A percentile compares a stretch with the other conserved stretches of the same genome.
Conservation (phyloP, 2,329 filamentous ascomycete species). For the Claviceps sp. region DNA sequence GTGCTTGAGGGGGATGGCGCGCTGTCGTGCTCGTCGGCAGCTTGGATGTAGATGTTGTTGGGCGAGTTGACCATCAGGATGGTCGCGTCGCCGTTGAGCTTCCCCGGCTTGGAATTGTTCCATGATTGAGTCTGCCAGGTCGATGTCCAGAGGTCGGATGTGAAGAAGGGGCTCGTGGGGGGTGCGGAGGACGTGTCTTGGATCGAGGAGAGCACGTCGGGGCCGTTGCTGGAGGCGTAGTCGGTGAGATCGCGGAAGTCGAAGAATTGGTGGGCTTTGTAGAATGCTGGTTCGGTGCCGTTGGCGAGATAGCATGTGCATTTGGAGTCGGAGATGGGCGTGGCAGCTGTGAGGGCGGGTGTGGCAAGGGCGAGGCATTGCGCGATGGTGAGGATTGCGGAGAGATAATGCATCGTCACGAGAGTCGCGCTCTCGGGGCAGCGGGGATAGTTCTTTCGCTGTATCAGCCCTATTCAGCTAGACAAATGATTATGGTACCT, state of each 20-base stretch:
- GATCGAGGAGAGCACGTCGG: constrained; percentile 17
- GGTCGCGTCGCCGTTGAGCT: constrained; percentile 9
- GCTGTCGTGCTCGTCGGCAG: constrained; percentile 9
- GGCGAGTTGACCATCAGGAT: constrained; percentile 27
- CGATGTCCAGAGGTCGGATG: constrained; percentile 19
- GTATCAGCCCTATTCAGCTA: too few species aligned
- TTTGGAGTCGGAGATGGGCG: constrained; percentile 15
- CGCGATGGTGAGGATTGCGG: neutral
- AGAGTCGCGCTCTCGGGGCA: neutral
- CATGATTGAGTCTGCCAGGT: constrained; percentile 27
- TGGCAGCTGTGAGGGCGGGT: neutral
- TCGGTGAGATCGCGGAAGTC: constrained; percentile 32
- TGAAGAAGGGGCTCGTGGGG: constrained; percentile 26
- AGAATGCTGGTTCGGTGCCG: constrained; percentile 28
- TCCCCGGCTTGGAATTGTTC: constrained; percentile 19
- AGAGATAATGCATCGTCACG: neutral
- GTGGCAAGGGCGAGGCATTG: neutral
- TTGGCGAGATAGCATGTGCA: constrained; percentile 38
- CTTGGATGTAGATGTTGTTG: constrained; percentile 33
- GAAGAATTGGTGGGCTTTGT: constrained; percentile 32
- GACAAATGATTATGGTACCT: too few species aligned
- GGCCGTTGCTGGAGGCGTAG: constrained; percentile 21
- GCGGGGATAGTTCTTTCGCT: too few species aligned
- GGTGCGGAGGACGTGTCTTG: constrained; percentile 14
- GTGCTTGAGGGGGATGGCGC: constrained; percentile 17